Evolutionary conservation across 2,329 filamentous ascomycete genomes (phyloP).

Genomic region (Colletotrichum acutatum): DNA sequence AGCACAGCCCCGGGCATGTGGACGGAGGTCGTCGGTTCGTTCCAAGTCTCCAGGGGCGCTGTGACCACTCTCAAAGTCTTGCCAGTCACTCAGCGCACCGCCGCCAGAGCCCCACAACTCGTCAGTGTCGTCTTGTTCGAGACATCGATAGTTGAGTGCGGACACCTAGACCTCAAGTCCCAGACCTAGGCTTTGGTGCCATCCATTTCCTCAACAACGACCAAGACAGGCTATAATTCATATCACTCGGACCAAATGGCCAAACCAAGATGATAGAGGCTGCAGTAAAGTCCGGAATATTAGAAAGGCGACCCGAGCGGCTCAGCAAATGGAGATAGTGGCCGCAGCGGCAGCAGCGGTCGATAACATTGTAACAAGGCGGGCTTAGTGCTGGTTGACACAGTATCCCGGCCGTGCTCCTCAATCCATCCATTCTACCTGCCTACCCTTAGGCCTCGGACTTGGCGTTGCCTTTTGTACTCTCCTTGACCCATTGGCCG

Average conservation of each 20-base stretch:
- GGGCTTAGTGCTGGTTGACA: conserved; percentile 8
- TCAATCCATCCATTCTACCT: conserved; percentile 17
- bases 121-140: not conserved
- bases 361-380: conserved; percentile 7
- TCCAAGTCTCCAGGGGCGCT: not conserved
- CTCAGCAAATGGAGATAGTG: conserved; percentile 1
- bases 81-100: not conserved
- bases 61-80: not conserved
- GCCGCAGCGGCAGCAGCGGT: conserved; percentile 24
- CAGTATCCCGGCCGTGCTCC: conserved; percentile 31
- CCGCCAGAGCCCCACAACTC: not conserved
- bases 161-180: not conserved
- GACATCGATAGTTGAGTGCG: not conserved
- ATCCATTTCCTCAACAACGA: conserved; percentile 11
- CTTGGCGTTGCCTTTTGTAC: conserved; percentile 8
- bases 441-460: conserved; percentile 25
- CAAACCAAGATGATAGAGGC: conserved; percentile 3
- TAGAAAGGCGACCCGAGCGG: conserved; percentile 11
- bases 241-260: conserved; percentile 2
- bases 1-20: conserved; percentile 7
- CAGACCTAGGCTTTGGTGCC: not conserved
- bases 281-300: conserved; percentile 1
- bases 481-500: conserved; percentile 1
- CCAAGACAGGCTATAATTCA: not conserved
- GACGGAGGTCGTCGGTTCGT: not conserved